phyloP scores from a whole-genome alignment of 192 early-diverging fungal genomes.

The Glomus cerebriforme region DNA sequence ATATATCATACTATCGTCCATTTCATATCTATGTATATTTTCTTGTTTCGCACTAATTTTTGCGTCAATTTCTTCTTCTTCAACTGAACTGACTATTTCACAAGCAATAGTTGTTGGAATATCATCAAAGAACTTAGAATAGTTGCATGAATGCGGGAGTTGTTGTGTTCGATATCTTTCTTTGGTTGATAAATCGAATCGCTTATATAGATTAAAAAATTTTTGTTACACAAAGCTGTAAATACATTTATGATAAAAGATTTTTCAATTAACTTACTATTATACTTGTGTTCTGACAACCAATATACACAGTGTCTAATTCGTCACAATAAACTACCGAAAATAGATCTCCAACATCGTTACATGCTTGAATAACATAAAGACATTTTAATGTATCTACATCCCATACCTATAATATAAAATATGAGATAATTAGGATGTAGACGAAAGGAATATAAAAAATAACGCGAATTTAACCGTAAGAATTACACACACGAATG shows the following conservation, averaged over 20 bases:
- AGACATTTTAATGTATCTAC: conserved; percentile 58
- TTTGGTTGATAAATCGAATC: conserved; percentile 41
- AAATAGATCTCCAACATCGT: conserved; percentile 72
- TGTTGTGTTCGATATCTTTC: conserved; percentile 28
- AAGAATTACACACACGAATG: conserved; percentile 48
- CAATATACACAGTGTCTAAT: conserved; percentile 63
- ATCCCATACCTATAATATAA: conserved; percentile 57
- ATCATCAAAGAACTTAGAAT: conserved; percentile 37
- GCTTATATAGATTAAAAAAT: conserved; percentile 29
- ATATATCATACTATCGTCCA: conserved; percentile 56
- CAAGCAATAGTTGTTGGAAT: neutral
- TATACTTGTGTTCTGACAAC: conserved; percentile 78
- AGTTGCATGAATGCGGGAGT: conserved; percentile 1
- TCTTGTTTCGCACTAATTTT: conserved; percentile 16
- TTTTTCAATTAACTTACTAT: conserved; percentile 58
- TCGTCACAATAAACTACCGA: conserved; percentile 61
- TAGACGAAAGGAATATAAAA: neutral
- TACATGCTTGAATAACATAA: conserved; percentile 65
- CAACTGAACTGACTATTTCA: neutral
- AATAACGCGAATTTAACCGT: neutral
- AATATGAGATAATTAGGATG: neutral
- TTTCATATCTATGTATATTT: conserved; percentile 45
- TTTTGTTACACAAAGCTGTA: neutral
- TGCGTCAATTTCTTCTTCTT: conserved; percentile 45
- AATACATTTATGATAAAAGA: neutral